Evolutionary conservation across 371 early-diverging fungal species (phyloP).

Genomic region (Mortierella sp.): DNA sequence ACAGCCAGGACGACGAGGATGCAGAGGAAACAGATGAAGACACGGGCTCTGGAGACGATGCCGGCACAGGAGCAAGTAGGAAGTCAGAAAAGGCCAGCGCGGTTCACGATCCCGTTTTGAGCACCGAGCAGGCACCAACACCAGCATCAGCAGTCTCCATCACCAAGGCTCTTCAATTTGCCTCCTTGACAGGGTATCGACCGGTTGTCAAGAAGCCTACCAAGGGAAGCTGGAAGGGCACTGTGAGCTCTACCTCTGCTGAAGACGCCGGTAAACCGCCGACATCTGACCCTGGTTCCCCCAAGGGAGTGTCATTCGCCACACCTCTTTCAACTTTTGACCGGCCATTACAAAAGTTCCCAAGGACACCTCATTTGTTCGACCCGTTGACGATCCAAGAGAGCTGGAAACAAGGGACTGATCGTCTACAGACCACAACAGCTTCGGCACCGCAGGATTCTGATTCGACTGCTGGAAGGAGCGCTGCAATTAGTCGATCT

Average conservation of each 20-base stretch:
- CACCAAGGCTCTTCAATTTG: constrained; percentile 43
- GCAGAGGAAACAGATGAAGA: neutral
- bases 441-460: neutral
- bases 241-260: neutral
- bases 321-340: constrained; percentile 37
- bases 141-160: constrained; percentile 22
- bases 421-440: neutral
- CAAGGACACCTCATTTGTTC: constrained; percentile 64
- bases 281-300: constrained; percentile 16
- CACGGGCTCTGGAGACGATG: neutral
- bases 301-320: constrained; percentile 50
- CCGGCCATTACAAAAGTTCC: constrained; percentile 59
- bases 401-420: constrained; percentile 25
- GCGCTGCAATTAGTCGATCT: constrained; percentile 61
- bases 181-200: constrained; percentile 42
- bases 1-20: constrained; percentile 19
- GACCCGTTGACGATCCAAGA: constrained; percentile 49
- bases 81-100: neutral
- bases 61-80: neutral
- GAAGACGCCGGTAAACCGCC: neutral
- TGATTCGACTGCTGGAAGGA: constrained; percentile 22
- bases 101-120: neutral
- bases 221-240: constrained; percentile 45
- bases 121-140: neutral
- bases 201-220: constrained; percentile 53